These are phyloP conservation scores for Penicillium ochrochloron DNA, from an alignment of 495 filamentous ascomycete species.

Conservation along the genomic window DNA sequence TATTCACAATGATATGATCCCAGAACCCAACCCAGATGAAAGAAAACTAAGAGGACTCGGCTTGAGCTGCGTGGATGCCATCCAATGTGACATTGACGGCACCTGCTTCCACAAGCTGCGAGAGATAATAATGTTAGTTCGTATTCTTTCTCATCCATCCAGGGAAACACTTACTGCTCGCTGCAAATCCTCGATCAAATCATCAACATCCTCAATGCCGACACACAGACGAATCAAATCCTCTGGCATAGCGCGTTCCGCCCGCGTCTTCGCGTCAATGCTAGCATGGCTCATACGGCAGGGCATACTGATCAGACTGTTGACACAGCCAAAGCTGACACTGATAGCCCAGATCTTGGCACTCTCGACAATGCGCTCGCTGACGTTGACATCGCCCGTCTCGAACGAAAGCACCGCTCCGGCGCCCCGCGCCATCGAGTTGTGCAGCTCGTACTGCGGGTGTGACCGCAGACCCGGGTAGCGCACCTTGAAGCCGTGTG, in stretches of 20 bases:
- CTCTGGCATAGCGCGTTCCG: conserved; percentile 90
- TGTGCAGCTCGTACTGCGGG: conserved; percentile 94
- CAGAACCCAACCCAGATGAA: not conserved
- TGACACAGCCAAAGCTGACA: conserved; percentile 97
- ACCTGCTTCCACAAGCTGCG: conserved; percentile 87
- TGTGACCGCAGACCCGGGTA: conserved; percentile 94
- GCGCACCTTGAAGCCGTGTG: conserved; percentile 88
- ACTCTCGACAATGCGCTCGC: conserved; percentile 91
- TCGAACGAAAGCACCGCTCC: conserved; percentile 96
- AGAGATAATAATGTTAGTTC: conserved; percentile 26
- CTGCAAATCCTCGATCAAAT: conserved; percentile 90
- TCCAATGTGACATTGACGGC: conserved; percentile 84
- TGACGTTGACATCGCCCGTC: conserved; percentile 80
- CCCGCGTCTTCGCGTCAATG: conserved; percentile 91
- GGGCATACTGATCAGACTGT: conserved; percentile 98
- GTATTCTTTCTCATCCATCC: not conserved
- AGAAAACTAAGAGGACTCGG: conserved; percentile 11
- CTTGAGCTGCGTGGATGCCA: conserved; percentile 61
- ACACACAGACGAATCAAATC: conserved; percentile 95
- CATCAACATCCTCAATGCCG: conserved; percentile 91
- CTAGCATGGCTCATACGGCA: conserved; percentile 99
- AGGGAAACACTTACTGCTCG: conserved; percentile 72
- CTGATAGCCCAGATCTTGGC: conserved; percentile 92
- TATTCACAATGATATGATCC: conserved; percentile 22
- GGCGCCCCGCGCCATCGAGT: conserved; percentile 90